Evolutionary conservation across 2,329 filamentous ascomycete genomes (phyloP).

Genomic region (Talaromyces sp.): DNA sequence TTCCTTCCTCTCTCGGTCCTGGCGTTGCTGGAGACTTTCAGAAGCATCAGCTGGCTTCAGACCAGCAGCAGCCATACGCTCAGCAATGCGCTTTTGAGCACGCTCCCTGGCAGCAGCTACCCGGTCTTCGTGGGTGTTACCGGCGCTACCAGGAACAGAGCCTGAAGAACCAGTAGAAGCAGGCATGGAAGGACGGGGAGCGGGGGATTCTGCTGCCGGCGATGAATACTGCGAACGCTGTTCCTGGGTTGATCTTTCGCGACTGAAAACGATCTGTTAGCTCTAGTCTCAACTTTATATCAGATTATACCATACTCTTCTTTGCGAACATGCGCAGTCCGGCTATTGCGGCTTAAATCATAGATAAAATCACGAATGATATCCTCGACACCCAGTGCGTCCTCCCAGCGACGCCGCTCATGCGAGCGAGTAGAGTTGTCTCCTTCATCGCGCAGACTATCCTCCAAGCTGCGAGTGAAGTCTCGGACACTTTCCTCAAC

Average conservation of each 20-base stretch:
- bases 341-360: slow-evolving; percentile 84
- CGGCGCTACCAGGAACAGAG: slow-evolving; percentile 65
- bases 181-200: slow-evolving; percentile 47
- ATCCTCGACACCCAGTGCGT: slow-evolving; percentile 92
- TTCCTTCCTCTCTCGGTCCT: slow-evolving; percentile 85
- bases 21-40: slow-evolving; percentile 79
- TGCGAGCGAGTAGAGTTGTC: slow-evolving; percentile 80
- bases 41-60: slow-evolving; percentile 80
- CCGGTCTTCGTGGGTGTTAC: slow-evolving; percentile 88
- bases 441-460: slow-evolving; percentile 79
- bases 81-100: slow-evolving; percentile 94
- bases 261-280: slow-evolving; percentile 37
- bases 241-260: slow-evolving; percentile 55
- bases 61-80: slow-evolving; percentile 88
- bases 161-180: slow-evolving; percentile 60
- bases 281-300: slow-evolving; percentile 3
- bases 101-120: slow-evolving; percentile 97
- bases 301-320: slow-evolving; percentile 53
- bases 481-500: slow-evolving; percentile 95
- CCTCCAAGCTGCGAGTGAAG: slow-evolving; percentile 81
- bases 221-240: slow-evolving; percentile 45
- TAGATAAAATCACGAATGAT: slow-evolving; percentile 98
- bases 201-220: slow-evolving; percentile 50
- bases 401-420: slow-evolving; percentile 92
- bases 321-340: slow-evolving; percentile 69